Base-by-base conservation (phyloP, 1,139 yeast genomes). In the Geotrichum carabidarum region DNA sequence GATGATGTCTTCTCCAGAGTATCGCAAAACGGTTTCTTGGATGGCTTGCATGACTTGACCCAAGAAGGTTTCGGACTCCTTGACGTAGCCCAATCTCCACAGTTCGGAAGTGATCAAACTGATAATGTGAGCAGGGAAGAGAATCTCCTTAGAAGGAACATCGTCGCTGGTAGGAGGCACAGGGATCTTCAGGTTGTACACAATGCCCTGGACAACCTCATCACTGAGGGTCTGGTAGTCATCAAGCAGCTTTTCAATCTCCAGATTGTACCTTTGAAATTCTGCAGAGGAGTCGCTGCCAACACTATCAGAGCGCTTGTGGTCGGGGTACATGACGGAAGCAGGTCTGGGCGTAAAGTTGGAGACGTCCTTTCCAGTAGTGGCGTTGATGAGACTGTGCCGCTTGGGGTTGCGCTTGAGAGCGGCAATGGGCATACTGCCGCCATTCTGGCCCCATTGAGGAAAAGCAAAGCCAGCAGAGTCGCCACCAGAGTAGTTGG, bases 31-130 rank as follows among this genome's bases (percentile, higher is more conserved):
- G 15, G 69, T 64, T 54, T 81, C 83, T 74, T 93, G 99, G 62
- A 93, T 90, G 2, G 89, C 86, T 45, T 90, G 83, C 70, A 93
- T 78, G 4, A 89, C 95, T 69, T 87, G 94, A 53, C 97, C 97
- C 61, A 93, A 75, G 70, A 93, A 88, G 57, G 83, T 84, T 74
- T 93, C 99, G 66, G 94, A 83, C 71, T 91, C 96, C 63, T 86
- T 84, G 40, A 96, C 90, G 65, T 90, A 79, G 1, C 99, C 98
- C 57, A 91, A 78, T 72, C 98, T 82, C 99, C 99, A 93, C 99
- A 93, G 90, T 71, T 94, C 99, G 65, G 95, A 85, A 59, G 93
- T 78, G 45, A 93, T 86, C 61, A 94, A 86, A 63, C 93, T 91
- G 64, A 93, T 84, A 59, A 93, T 88, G 75, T 97, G 84, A 1